Evolutionary conservation across 257 asterid species (phyloP).

Genomic region (Catharanthus roseus): DNA sequence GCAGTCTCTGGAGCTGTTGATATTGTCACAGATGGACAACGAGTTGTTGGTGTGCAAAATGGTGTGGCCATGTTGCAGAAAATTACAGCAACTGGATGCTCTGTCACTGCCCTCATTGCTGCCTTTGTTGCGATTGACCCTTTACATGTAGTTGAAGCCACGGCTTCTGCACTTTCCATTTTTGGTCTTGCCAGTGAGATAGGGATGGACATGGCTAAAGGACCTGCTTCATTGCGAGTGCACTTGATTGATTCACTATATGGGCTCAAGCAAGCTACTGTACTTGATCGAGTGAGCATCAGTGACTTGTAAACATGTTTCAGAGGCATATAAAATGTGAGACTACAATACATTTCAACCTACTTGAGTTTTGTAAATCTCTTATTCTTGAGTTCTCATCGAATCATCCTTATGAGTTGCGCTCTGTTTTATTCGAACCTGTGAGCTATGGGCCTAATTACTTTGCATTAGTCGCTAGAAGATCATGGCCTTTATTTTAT

Average conservation of each 20-base stretch:
- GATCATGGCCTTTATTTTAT: background rate
- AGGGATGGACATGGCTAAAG: constrained; percentile 56
- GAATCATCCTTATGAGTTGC: background rate
- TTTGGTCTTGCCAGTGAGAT: constrained; percentile 75
- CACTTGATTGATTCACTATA: constrained; percentile 66
- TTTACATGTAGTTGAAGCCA: constrained; percentile 57
- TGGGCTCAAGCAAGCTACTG: constrained; percentile 38
- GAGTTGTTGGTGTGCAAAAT: constrained; percentile 54
- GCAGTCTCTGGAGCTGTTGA: constrained; percentile 90
- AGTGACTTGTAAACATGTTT: constrained; percentile 21
- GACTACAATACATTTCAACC: no score
- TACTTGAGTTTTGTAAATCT: background rate
- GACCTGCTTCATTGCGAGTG: constrained; percentile 77
- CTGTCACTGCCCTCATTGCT: constrained; percentile 76
- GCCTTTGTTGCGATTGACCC: constrained; percentile 77
- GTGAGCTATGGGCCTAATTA: background rate
- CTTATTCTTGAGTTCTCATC: background rate
- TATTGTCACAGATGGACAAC: constrained; percentile 64
- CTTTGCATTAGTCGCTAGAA: background rate
- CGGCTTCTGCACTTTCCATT: constrained; percentile 70
- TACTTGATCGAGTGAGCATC: constrained; percentile 40
- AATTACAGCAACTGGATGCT: constrained; percentile 89
- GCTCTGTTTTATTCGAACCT: background rate
- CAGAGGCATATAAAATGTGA: background rate
- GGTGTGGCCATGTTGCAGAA: constrained; percentile 85